Conservation (phyloP, 768 basidiomycete species). For the Psilocybe tampanensis region DNA sequence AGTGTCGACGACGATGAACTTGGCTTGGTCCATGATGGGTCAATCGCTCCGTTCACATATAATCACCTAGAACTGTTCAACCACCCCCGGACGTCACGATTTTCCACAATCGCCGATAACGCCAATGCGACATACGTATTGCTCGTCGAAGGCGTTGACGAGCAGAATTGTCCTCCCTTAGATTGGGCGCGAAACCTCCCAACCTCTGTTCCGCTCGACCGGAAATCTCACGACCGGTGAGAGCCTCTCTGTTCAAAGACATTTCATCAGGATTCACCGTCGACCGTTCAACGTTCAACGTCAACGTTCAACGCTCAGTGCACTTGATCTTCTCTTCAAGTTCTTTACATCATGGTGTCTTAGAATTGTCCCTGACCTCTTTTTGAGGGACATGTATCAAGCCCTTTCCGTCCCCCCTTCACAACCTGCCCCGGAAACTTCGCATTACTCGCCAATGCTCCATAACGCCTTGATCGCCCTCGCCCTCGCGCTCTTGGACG, state of each 20-base stretch:
- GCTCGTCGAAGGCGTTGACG: conserved; percentile 40
- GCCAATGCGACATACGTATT: conserved; percentile 42
- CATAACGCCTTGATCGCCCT: conserved; percentile 65
- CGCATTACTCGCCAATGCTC: conserved; percentile 73
- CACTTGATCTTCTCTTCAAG: conserved; percentile 50
- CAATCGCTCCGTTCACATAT: conserved; percentile 45
- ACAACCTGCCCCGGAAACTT: conserved; percentile 42
- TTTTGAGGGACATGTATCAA: conserved; percentile 50
- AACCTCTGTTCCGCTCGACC: conserved; percentile 39
- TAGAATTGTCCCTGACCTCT: conserved; percentile 48
- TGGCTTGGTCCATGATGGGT: conserved; percentile 35
- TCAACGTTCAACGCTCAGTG: conserved; percentile 27
- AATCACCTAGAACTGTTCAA: conserved; percentile 25
- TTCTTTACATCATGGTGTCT: conserved; percentile 53
- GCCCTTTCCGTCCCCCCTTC: conserved; percentile 38
- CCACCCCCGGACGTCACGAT: conserved; percentile 35
- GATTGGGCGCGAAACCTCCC: conserved; percentile 55
- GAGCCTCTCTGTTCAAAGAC: conserved; percentile 6
- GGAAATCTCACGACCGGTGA: conserved; percentile 47
- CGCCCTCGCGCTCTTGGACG: conserved; percentile 45
- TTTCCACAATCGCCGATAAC: conserved; percentile 39
- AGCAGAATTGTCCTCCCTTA: conserved; percentile 44
- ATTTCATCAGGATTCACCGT: neutral
- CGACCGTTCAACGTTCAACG: too few species aligned
- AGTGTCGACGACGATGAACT: conserved; percentile 30